phyloP scores from a whole-genome alignment of 2,329 filamentous ascomycete genomes.

The Epichloe scottii region DNA sequence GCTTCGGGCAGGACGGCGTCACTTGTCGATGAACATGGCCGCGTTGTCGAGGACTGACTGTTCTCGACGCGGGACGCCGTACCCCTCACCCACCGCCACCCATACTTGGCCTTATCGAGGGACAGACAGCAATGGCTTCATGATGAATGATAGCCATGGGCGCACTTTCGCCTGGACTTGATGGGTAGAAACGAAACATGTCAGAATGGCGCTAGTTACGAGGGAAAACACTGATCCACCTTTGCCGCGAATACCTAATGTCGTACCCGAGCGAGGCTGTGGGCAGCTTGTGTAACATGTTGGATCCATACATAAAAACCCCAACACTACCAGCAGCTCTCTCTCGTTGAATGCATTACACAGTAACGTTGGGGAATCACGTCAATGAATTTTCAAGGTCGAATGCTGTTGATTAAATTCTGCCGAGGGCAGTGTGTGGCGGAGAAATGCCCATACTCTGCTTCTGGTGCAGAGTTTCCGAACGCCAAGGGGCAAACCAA shows the following conservation, averaged over 20 bases:
- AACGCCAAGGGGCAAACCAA: not conserved
- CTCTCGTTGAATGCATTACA: not conserved
- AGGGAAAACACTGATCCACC: too few species aligned
- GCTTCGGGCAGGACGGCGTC: not conserved
- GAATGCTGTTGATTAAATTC: not conserved
- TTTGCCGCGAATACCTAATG: too few species aligned
- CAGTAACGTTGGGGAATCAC: not conserved
- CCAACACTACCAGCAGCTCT: too few species aligned
- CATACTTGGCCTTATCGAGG: not conserved
- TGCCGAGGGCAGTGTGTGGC: not conserved
- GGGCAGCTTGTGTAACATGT: too few species aligned
- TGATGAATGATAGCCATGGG: not conserved
- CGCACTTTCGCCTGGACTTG: not conserved
- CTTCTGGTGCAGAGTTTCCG: conserved; percentile 1
- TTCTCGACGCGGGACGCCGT: not conserved
- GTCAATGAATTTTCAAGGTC: not conserved
- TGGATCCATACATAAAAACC: too few species aligned
- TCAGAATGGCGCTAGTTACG: too few species aligned
- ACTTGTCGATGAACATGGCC: not conserved
- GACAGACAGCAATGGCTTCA: not conserved
- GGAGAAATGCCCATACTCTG: not conserved
- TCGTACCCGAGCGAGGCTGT: too few species aligned
- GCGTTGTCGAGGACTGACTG: not conserved
- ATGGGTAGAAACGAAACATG: not conserved
- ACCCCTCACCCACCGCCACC: not conserved